Evolutionary conservation across 352 stramenopile genomes (phyloP).

Genomic region (Phytophthora vignae): DNA sequence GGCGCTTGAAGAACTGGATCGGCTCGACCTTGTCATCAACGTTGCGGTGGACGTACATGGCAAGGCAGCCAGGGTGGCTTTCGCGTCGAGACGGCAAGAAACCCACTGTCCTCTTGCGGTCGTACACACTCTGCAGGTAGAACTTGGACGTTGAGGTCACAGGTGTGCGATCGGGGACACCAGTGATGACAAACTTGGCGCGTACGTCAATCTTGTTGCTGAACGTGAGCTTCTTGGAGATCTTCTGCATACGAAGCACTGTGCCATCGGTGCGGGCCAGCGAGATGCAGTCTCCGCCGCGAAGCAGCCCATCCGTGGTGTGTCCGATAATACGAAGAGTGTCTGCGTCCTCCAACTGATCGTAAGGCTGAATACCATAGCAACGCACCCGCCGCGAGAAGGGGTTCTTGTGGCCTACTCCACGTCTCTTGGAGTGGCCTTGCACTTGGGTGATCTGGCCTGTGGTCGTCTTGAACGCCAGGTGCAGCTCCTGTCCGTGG

Average conservation of each 20-base stretch:
- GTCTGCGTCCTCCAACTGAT: constrained; percentile 49
- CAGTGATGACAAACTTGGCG: constrained; percentile 71
- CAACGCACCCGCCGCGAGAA: constrained; percentile 68
- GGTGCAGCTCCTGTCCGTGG: constrained; percentile 63
- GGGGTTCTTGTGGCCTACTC: constrained; percentile 42
- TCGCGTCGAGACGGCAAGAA: constrained; percentile 57
- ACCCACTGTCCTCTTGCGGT: constrained; percentile 69
- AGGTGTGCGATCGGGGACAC: constrained; percentile 65
- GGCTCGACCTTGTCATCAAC: constrained; percentile 66
- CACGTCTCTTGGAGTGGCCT: constrained; percentile 46
- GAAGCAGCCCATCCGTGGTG: constrained; percentile 60
- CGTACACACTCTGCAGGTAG: constrained; percentile 76
- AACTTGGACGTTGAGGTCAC: constrained; percentile 76
- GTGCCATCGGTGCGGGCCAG: constrained; percentile 63
- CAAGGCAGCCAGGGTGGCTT: constrained; percentile 53
- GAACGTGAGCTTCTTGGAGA: constrained; percentile 71
- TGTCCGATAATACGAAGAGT: constrained; percentile 68
- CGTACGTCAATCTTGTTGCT: constrained; percentile 71
- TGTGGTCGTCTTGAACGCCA: constrained; percentile 59
- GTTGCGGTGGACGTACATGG: constrained; percentile 63
- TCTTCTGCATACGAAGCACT: constrained; percentile 67
- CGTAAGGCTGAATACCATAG: constrained; percentile 37
- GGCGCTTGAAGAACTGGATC: constrained; percentile 72
- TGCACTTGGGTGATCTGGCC: constrained; percentile 56
- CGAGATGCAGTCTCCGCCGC: constrained; percentile 67